Conservation (phyloP, 257 asterid genomes). For the Phtheirospermum japonicum region DNA sequence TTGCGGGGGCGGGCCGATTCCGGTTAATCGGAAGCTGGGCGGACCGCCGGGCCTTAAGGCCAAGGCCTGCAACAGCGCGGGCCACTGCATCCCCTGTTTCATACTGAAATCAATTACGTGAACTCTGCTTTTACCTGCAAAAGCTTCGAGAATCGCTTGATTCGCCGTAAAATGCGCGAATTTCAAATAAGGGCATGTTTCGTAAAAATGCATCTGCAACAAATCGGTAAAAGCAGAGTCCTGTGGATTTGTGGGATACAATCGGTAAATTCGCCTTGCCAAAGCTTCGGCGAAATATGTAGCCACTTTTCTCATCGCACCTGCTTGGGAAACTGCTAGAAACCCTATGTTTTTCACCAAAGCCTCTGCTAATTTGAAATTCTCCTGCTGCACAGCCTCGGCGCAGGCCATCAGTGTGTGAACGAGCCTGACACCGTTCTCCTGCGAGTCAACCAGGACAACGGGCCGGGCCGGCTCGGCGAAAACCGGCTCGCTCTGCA, state of each 20-base stretch:
- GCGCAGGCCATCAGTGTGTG: conserved; percentile 90
- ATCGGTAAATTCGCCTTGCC: conserved; percentile 60
- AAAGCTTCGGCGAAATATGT: conserved; percentile 80
- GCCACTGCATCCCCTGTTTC: conserved; percentile 99
- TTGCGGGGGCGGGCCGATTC: conserved; percentile 71
- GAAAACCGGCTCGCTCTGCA: conserved; percentile 18
- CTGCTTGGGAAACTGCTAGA: conserved; percentile 73
- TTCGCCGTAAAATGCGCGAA: conserved; percentile 95
- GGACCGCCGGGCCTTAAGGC: conserved; percentile 90
- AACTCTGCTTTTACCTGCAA: conserved; percentile 53
- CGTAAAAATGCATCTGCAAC: conserved; percentile 84
- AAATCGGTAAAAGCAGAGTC: conserved; percentile 61
- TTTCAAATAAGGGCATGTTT: conserved; percentile 79
- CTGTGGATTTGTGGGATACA: conserved; percentile 42
- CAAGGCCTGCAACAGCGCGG: conserved; percentile 78
- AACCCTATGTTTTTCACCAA: conserved; percentile 63
- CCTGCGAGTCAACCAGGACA: conserved; percentile 77
- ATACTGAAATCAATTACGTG: conserved; percentile 86
- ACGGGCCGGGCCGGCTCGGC: conserved; percentile 46
- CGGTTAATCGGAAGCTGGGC: conserved; percentile 74
- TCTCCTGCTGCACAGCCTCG: conserved; percentile 71
- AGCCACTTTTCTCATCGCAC: conserved; percentile 89
- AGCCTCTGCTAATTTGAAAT: conserved; percentile 62
- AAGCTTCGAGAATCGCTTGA: conserved; percentile 86
- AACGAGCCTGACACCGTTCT: conserved; percentile 74